phyloP scores from a whole-genome alignment of 257 asterid species.

The Coffea eugenioides region DNA sequence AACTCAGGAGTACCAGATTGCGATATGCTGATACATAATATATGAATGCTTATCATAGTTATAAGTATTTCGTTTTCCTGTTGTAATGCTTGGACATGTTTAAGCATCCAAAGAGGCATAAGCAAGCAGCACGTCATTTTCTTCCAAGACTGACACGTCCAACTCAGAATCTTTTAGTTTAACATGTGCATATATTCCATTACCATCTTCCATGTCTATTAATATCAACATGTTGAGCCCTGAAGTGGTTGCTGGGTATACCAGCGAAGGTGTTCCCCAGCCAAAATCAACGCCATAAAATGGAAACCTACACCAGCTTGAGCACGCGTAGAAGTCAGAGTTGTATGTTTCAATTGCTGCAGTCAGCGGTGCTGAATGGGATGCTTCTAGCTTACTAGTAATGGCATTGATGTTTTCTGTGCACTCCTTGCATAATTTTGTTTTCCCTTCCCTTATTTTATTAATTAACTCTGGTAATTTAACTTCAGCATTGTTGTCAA shows the following conservation, averaged over 20 bases:
- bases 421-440: too few species aligned
- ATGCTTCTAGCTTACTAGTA: background rate
- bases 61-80: too few species aligned
- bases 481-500: too few species aligned
- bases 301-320: background rate
- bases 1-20: too few species aligned
- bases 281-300: slow-evolving; percentile 4
- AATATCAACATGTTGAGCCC: background rate
- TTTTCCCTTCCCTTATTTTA: too few species aligned
- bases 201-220: background rate
- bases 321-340: background rate
- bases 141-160: background rate
- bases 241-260: background rate
- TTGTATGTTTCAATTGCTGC: background rate
- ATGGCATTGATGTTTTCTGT: too few species aligned
- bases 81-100: too few species aligned
- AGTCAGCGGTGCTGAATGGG: background rate
- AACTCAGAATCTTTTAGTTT: background rate
- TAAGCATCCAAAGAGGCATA: background rate
- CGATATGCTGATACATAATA: too few species aligned
- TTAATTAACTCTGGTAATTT: too few species aligned
- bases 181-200: background rate
- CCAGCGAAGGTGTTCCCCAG: background rate
- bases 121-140: background rate
- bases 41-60: too few species aligned